A percentile compares a stretch with the other conserved stretches of the same genome.
phyloP scores from a whole-genome alignment of 257 asterid species.

The Salvia rosmarinus region DNA sequence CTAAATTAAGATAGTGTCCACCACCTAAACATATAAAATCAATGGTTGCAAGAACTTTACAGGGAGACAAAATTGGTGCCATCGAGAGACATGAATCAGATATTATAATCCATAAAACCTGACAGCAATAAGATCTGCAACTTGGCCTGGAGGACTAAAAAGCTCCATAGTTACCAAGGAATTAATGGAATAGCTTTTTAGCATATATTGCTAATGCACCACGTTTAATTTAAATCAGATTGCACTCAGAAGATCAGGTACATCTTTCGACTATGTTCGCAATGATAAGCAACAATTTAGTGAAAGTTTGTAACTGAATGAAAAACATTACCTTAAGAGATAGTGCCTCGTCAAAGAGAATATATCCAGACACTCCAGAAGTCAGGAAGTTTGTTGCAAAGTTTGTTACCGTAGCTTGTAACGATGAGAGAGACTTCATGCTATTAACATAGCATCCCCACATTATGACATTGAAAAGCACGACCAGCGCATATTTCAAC shows the following conservation, averaged over 20 bases:
- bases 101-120: background rate
- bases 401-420: constrained; percentile 93
- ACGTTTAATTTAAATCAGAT: background rate
- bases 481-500: constrained; percentile 71
- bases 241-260: background rate
- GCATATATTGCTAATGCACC: background rate
- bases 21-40: background rate
- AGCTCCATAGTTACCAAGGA: background rate
- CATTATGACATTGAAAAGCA: constrained; percentile 71
- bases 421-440: constrained; percentile 80
- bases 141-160: background rate
- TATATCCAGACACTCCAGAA: constrained; percentile 87
- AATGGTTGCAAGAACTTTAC: background rate
- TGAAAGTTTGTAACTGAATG: constrained; percentile 2
- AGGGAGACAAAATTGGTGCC: background rate
- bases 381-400: constrained; percentile 81
- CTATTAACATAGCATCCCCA: constrained; percentile 98
- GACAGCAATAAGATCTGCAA: background rate
- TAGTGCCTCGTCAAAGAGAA: constrained; percentile 70
- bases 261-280: background rate
- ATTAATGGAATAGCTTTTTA: background rate
- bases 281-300: constrained; percentile 16
- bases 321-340: constrained; percentile 57
- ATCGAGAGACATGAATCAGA: constrained; percentile 8
- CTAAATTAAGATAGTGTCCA: background rate